A percentile compares a stretch with the other conserved stretches of the same genome.
These are phyloP conservation scores for Plenodomus biglobosus DNA, from an alignment of 2,329 filamentous ascomycete species.

Conservation along the genomic window DNA sequence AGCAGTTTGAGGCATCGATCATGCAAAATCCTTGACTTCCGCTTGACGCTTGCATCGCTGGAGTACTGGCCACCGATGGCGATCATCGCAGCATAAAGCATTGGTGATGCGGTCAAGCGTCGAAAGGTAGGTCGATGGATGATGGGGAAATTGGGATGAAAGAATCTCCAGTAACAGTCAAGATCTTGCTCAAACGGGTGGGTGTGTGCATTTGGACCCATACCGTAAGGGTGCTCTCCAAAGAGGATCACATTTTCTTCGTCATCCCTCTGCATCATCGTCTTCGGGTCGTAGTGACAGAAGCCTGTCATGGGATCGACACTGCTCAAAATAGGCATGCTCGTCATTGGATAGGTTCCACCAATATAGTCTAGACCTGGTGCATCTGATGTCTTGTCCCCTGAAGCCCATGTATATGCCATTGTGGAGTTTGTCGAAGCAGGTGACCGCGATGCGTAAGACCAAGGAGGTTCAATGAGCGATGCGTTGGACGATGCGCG, in stretches of 20 bases:
- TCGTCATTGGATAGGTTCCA: constrained; percentile 30
- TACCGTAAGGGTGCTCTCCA: constrained; percentile 41
- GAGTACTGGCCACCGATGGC: constrained; percentile 48
- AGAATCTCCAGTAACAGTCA: constrained; percentile 49
- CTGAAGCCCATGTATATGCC: constrained; percentile 34
- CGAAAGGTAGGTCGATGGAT: constrained; percentile 48
- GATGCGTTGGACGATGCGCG: constrained; percentile 44
- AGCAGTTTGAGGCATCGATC: constrained; percentile 48
- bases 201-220: constrained; percentile 35
- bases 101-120: constrained; percentile 41
- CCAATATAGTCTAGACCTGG: constrained; percentile 26
- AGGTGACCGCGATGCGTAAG: constrained; percentile 37
- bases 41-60: constrained; percentile 36
- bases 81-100: constrained; percentile 50
- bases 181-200: constrained; percentile 46
- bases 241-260: constrained; percentile 41
- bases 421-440: constrained; percentile 39
- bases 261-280: constrained; percentile 40
- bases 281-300: constrained; percentile 33
- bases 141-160: constrained; percentile 50
- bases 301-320: constrained; percentile 29
- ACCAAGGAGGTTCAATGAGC: constrained; percentile 35
- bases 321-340: constrained; percentile 20
- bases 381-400: constrained; percentile 33
- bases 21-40: constrained; percentile 45